These are phyloP conservation scores for Neoascochyta sp. DNA, from an alignment of 2,329 filamentous ascomycete species.

Conservation along the genomic window DNA sequence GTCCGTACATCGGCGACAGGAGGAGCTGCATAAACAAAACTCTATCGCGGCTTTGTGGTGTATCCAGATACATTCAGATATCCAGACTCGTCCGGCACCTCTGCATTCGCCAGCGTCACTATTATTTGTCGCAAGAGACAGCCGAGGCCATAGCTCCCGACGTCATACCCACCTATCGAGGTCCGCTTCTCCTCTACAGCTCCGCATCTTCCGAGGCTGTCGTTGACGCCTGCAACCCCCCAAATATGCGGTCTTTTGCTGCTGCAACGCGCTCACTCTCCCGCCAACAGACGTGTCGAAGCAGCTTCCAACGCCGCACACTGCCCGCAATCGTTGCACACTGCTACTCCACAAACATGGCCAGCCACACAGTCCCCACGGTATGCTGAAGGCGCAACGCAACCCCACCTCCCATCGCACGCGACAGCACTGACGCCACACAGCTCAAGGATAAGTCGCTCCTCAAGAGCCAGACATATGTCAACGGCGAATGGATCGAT, in stretches of 20 bases:
- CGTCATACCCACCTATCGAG: too few relatives aligned
- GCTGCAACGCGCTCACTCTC: slow-evolving; percentile 31
- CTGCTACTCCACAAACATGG: slow-evolving; percentile 42
- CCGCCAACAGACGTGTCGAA: slow-evolving; percentile 27
- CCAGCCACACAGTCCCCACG: slow-evolving; percentile 42
- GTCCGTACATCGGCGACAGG: slow-evolving; percentile 6
- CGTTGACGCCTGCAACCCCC: slow-evolving; percentile 1
- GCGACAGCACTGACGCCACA: slow-evolving; percentile 9
- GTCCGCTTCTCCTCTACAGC: too few relatives aligned
- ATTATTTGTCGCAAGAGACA: too few relatives aligned
- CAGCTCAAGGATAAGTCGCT: slow-evolving; percentile 55
- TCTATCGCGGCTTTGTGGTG: too few relatives aligned
- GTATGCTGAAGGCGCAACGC: too few relatives aligned
- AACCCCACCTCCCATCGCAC: background rate
- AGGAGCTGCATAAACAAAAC: background rate
- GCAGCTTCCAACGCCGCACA: slow-evolving; percentile 29
- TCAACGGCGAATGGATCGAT: slow-evolving; percentile 89
- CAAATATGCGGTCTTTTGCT: slow-evolving; percentile 34
- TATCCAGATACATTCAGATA: too few relatives aligned
- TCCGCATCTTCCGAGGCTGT: too few relatives aligned
- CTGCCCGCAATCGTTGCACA: slow-evolving; percentile 37
- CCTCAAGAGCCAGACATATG: slow-evolving; percentile 78
- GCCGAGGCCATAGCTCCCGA: too few relatives aligned
- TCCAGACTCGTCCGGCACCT: too few relatives aligned
- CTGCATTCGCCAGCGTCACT: too few relatives aligned